Evolutionary conservation across 495 filamentous ascomycete genomes (phyloP).

Genomic region (Daldinia loculata): DNA sequence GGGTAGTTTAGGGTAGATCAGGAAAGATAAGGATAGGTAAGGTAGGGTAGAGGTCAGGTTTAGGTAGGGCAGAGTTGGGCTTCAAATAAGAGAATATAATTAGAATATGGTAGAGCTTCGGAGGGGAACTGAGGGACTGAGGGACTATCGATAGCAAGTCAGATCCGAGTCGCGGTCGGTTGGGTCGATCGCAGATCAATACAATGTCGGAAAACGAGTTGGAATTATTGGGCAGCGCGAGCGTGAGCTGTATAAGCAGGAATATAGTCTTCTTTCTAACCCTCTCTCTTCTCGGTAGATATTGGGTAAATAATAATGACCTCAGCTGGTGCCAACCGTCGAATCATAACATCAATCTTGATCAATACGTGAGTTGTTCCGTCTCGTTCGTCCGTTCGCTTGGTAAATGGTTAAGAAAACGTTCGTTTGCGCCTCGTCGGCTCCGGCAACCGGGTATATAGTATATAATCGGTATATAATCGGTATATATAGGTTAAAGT

Average conservation of each 20-base stretch:
- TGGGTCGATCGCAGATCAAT: slow-evolving; percentile 41
- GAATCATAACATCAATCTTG: slow-evolving; percentile 2
- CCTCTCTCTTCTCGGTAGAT: slow-evolving; percentile 30
- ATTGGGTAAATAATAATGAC: slow-evolving; percentile 14
- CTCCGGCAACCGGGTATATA: slow-evolving; percentile 42
- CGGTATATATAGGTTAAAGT: slow-evolving; percentile 7
- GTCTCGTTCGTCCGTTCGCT: slow-evolving; percentile 29
- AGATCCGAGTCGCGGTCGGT: slow-evolving; percentile 30
- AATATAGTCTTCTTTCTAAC: slow-evolving; percentile 12
- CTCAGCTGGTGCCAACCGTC: slow-evolving; percentile 31
- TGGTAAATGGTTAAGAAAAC: not conserved
- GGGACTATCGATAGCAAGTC: slow-evolving; percentile 29
- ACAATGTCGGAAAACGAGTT: slow-evolving; percentile 22
- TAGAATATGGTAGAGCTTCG: slow-evolving; percentile 34
- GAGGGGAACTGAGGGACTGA: slow-evolving; percentile 10
- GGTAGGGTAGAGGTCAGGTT: slow-evolving; percentile 7
- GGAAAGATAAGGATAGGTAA: slow-evolving; percentile 13
- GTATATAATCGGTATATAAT: slow-evolving; percentile 16
- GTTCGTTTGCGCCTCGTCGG: slow-evolving; percentile 28
- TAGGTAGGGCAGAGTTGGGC: slow-evolving; percentile 43
- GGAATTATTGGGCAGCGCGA: slow-evolving; percentile 38
- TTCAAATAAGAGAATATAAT: slow-evolving; percentile 41
- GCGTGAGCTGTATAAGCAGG: slow-evolving; percentile 28
- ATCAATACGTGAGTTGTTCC: slow-evolving; percentile 6
- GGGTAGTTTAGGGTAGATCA: slow-evolving; percentile 34